Evolutionary conservation across 2,329 filamentous ascomycete genomes (phyloP).

Genomic region (Leptographium procerum): DNA sequence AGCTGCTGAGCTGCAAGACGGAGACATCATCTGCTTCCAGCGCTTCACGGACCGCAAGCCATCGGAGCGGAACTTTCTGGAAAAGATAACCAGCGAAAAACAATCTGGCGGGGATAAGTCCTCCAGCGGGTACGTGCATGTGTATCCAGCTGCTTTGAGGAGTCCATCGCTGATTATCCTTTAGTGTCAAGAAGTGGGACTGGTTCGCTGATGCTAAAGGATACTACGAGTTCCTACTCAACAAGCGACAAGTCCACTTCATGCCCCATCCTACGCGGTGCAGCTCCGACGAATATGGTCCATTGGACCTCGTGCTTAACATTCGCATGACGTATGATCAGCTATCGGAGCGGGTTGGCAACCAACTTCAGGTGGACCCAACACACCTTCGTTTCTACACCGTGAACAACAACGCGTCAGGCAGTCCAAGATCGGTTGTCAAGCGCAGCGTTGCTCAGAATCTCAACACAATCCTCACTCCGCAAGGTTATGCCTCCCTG

Average conservation of each 20-base stretch:
- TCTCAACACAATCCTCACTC: constrained; percentile 68
- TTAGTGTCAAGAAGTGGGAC: constrained; percentile 30
- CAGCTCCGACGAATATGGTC: constrained; percentile 46
- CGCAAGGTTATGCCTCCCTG: constrained; percentile 59
- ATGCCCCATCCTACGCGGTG: constrained; percentile 51
- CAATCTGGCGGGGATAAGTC: constrained; percentile 24
- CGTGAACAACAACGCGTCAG: constrained; percentile 57
- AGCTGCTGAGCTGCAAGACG: constrained; percentile 89
- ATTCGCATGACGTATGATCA: constrained; percentile 86
- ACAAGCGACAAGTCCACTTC: constrained; percentile 71
- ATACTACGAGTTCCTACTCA: constrained; percentile 88
- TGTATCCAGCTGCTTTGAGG: constrained; percentile 20
- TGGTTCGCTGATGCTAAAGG: constrained; percentile 61
- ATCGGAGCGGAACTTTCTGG: constrained; percentile 20
- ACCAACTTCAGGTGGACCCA: constrained; percentile 62
- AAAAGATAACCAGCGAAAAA: constrained; percentile 17
- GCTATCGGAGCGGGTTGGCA: constrained; percentile 71
- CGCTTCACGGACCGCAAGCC: constrained; percentile 41
- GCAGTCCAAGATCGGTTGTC: constrained; percentile 66
- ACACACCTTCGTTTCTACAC: constrained; percentile 90
- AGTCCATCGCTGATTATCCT: not conserved
- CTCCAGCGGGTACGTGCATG: constrained; percentile 12
- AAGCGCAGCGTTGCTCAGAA: constrained; percentile 61
- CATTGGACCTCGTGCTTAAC: constrained; percentile 69
- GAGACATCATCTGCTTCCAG: constrained; percentile 95